A percentile compares a stretch with the other conserved stretches of the same genome.
Conservation (phyloP, 2,329 filamentous ascomycete genomes). For the Phyllosticta capitalensis region DNA sequence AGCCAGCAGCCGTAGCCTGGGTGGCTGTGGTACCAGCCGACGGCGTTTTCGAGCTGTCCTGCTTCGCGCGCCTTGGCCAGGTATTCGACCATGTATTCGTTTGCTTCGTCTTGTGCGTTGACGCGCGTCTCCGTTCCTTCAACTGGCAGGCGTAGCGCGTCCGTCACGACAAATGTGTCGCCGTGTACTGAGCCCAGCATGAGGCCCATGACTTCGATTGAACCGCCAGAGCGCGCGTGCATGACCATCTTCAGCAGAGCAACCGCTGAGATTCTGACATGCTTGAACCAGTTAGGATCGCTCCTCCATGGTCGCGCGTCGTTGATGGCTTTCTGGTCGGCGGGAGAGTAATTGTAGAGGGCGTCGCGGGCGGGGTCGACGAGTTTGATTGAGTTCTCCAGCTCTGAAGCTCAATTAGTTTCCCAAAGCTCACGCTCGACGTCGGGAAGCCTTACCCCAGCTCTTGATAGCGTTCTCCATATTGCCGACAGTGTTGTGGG, state of each 20-base stretch:
- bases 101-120: conserved; percentile 89
- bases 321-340: conserved; percentile 57
- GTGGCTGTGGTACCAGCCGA: conserved; percentile 98
- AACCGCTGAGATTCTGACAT: conserved; percentile 85
- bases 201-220: conserved; percentile 90
- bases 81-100: conserved; percentile 93
- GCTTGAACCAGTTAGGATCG: conserved; percentile 82
- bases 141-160: conserved; percentile 86
- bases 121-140: conserved; percentile 98
- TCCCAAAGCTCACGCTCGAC: conserved; percentile 8
- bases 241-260: conserved; percentile 98
- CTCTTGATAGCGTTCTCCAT: conserved; percentile 51
- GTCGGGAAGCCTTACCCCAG: conserved; percentile 43
- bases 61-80: conserved; percentile 64
- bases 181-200: conserved; percentile 92
- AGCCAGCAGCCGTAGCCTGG: conserved; percentile 98
- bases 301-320: conserved; percentile 62
- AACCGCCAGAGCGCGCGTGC: conserved; percentile 91
- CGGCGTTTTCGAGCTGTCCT: conserved; percentile 77
- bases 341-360: conserved; percentile 73
- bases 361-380: conserved; percentile 82
- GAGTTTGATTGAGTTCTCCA: conserved; percentile 72
- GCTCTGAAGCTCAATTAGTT: conserved; percentile 47
- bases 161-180: conserved; percentile 82
- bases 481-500: not conserved